Conservation (phyloP, 2,329 filamentous ascomycete genomes). For the Beauveria brongniartii region DNA sequence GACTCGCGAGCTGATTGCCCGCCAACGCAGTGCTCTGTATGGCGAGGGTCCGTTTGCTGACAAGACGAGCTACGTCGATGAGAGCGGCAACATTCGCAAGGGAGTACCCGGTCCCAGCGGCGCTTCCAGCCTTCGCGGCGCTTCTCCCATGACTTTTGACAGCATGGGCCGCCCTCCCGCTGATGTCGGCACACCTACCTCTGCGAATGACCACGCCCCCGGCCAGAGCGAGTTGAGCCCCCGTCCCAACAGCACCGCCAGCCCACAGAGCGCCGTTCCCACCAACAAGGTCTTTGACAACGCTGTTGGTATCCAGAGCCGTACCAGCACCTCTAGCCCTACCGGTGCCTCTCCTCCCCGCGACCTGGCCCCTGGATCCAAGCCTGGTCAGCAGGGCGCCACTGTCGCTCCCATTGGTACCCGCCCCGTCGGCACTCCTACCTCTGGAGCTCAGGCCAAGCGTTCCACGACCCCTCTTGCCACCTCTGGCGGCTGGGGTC, state of each 20-base stretch:
- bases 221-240: conserved; percentile 44
- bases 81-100: conserved; percentile 53
- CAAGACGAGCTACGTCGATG: conserved; percentile 58
- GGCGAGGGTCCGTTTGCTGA: conserved; percentile 67
- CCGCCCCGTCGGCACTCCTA: conserved; percentile 59
- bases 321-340: conserved; percentile 78
- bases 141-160: conserved; percentile 75
- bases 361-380: conserved; percentile 45
- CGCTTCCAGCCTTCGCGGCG: conserved; percentile 58
- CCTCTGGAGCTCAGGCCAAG: conserved; percentile 48
- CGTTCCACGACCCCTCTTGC: conserved; percentile 83
- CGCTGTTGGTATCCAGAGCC: conserved; percentile 49
- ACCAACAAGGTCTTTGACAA: conserved; percentile 55
- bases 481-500: conserved; percentile 81
- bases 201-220: conserved; percentile 37
- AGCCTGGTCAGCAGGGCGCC: conserved; percentile 46
- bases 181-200: conserved; percentile 31
- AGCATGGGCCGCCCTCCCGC: conserved; percentile 35
- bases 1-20: conserved; percentile 88
- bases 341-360: conserved; percentile 72
- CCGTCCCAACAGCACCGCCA: conserved; percentile 77
- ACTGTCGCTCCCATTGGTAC: conserved; percentile 91
- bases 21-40: conserved; percentile 91
- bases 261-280: conserved; percentile 60
- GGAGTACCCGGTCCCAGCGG: conserved; percentile 60